Conservation (phyloP, 1,139 yeast genomes). For the Arxiozyma heterogenica region DNA sequence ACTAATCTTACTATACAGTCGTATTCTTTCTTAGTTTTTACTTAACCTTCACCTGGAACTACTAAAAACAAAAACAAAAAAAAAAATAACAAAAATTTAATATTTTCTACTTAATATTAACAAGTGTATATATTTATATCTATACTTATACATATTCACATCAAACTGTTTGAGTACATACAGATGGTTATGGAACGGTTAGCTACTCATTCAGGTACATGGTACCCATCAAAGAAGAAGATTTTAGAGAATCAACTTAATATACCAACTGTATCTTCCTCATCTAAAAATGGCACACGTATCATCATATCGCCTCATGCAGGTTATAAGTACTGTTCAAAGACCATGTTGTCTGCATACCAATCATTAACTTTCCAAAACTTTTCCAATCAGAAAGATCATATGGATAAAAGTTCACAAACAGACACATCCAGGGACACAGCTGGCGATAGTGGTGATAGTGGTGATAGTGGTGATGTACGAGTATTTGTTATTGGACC, state of each 20-base stretch:
- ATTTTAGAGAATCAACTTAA: constrained; percentile 42
- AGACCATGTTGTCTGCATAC: constrained; percentile 69
- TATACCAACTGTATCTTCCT: constrained; percentile 33
- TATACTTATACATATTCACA: neutral
- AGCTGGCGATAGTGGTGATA: neutral
- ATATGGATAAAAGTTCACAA: constrained; percentile 6
- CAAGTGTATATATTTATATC: too few relatives aligned
- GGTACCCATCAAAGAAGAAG: constrained; percentile 55
- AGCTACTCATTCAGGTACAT: constrained; percentile 83
- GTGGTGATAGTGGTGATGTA: too few relatives aligned
- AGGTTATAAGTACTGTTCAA: constrained; percentile 79
- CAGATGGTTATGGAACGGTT: constrained; percentile 33
- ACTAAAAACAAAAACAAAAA: too few relatives aligned
- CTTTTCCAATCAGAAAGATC: constrained; percentile 29
- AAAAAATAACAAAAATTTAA: too few relatives aligned
- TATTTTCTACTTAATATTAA: too few relatives aligned
- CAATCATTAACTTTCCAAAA: constrained; percentile 48
- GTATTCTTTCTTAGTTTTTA: too few relatives aligned
- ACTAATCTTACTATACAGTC: too few relatives aligned
- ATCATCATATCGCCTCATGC: constrained; percentile 70
- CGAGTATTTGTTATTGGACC: constrained; percentile 82
- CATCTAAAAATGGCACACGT: constrained; percentile 44
- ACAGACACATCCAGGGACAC: too few relatives aligned
- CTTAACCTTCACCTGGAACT: too few relatives aligned
- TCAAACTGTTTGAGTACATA: neutral